These are phyloP conservation scores for Tritrichomonas foetus DNA, from an alignment of 208 protist species.

Conservation along the genomic window DNA sequence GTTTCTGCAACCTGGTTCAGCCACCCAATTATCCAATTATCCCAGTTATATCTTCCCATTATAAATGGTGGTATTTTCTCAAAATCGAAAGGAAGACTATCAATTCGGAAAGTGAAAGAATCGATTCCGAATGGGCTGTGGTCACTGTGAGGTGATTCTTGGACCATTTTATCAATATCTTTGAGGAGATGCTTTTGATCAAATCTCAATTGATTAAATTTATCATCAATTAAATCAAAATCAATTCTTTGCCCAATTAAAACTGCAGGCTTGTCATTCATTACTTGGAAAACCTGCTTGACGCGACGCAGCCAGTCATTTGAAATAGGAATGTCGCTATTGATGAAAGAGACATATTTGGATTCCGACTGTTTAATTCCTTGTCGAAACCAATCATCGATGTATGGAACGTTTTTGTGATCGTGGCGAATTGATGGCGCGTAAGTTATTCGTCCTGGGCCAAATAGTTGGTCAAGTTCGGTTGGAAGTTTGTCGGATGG, in stretches of 20 bases:
- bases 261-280: not conserved
- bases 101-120: slow-evolving; percentile 30
- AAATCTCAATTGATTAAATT: not conserved
- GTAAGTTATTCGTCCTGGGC: not conserved
- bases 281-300: not conserved
- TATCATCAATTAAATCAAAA: not conserved
- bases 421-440: not conserved
- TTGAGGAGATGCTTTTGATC: not conserved
- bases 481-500: not conserved
- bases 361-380: not conserved
- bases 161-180: not conserved
- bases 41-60: not conserved
- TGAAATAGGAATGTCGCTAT: not conserved
- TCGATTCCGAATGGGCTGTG: not conserved
- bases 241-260: not conserved
- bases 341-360: slow-evolving; percentile 3
- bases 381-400: not conserved
- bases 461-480: not conserved
- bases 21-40: slow-evolving; percentile 1
- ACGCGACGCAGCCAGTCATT: not conserved
- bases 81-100: not conserved
- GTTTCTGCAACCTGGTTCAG: not conserved
- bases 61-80: not conserved
- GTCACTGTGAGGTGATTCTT: not conserved
- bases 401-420: not conserved